Percentiles rank a stretch among this genome's conserved stretches.
These are phyloP conservation scores for Tothia fuscella DNA, from an alignment of 2,329 filamentous ascomycete species.

Conservation along the genomic window DNA sequence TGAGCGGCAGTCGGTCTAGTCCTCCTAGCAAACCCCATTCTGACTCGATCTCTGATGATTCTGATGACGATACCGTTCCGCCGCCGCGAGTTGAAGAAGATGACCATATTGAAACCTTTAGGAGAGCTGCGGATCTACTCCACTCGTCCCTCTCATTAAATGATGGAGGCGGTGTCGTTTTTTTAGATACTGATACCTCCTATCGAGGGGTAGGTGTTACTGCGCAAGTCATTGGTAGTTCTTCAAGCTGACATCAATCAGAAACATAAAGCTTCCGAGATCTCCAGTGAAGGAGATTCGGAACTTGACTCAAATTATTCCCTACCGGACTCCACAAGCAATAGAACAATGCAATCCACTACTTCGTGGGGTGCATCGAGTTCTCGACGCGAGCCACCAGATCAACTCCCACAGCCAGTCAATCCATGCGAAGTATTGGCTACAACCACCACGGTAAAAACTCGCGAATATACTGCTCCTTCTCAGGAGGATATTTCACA, in stretches of 20 bases:
- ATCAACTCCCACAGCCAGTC: not conserved
- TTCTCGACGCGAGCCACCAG: not conserved
- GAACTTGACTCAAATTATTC: not conserved
- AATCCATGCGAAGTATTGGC: constrained; percentile 9
- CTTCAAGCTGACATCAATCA: not conserved
- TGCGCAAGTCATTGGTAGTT: not conserved
- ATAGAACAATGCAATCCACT: not conserved
- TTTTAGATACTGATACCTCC: constrained; percentile 24
- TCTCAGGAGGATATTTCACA: constrained; percentile 13
- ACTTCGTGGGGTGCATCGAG: constrained; percentile 6
- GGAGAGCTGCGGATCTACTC: constrained; percentile 36
- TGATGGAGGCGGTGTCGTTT: constrained; percentile 36
- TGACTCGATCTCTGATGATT: too few species aligned
- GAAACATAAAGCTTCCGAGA: constrained; percentile 4
- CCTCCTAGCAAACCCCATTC: too few species aligned
- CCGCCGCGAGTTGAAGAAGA: constrained; percentile 21
- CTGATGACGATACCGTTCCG: too few species aligned
- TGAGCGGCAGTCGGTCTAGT: too few species aligned
- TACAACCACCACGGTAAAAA: not conserved
- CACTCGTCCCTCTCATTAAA: constrained; percentile 34
- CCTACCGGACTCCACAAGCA: not conserved
- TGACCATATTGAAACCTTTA: constrained; percentile 32
- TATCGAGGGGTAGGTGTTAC: constrained; percentile 3
- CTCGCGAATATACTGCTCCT: constrained; percentile 16
- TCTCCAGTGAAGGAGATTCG: not conserved